Evolutionary conservation across 2,329 filamentous ascomycete species (phyloP).

Genomic region (Sporothrix pseudoabietina): DNA sequence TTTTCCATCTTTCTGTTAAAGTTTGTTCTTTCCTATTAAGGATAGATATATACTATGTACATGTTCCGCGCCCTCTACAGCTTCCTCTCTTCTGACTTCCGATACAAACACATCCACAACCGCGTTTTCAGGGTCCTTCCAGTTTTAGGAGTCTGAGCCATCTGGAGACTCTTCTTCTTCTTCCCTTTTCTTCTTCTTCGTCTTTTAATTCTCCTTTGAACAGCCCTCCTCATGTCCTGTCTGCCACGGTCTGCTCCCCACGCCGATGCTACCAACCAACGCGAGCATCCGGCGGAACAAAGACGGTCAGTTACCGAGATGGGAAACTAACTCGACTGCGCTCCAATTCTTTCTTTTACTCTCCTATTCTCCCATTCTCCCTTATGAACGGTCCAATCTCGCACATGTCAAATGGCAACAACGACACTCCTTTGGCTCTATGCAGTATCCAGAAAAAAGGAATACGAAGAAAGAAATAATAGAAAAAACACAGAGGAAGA

Average conservation of each 20-base stretch:
- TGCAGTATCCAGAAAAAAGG: constrained; percentile 7
- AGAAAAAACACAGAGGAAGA: not conserved
- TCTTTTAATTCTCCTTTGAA: not conserved
- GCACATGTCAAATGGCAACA: not conserved
- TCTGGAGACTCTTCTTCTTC: not conserved
- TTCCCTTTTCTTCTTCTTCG: not conserved
- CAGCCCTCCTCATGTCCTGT: not conserved
- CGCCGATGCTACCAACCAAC: not conserved
- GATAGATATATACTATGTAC: constrained; percentile 9
- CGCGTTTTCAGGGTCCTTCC: not conserved
- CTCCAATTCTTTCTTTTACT: not conserved
- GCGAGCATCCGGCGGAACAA: not conserved
- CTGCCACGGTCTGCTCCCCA: not conserved
- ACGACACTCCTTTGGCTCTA: not conserved
- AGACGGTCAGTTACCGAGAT: not conserved
- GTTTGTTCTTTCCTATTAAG: constrained; percentile 12
- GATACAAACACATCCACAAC: not conserved
- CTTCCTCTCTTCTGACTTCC: not conserved
- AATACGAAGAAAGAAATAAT: not conserved
- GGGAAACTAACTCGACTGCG: constrained; percentile 18
- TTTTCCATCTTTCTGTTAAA: not conserved
- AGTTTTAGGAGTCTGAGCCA: not conserved
- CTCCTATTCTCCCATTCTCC: not conserved
- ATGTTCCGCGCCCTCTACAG: not conserved
- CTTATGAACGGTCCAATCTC: not conserved